These are phyloP conservation scores for Hypoxylon rubiginosum DNA, from an alignment of 2,329 filamentous ascomycete species.

Conservation along the genomic window DNA sequence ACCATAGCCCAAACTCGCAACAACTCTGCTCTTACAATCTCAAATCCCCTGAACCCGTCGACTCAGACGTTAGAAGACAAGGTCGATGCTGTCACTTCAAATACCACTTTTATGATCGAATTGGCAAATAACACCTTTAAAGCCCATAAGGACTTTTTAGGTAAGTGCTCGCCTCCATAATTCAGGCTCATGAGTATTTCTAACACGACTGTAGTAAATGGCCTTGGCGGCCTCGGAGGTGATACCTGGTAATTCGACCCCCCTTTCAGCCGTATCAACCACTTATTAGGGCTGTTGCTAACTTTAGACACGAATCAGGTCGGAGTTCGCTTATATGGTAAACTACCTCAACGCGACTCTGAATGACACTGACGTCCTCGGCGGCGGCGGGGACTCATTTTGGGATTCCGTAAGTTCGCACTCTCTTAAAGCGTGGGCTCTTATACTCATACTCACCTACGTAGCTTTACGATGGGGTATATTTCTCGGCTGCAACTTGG, in stretches of 20 bases:
- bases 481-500: slow-evolving; percentile 72
- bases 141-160: slow-evolving; percentile 58
- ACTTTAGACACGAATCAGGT: too few relatives aligned
- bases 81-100: slow-evolving; percentile 54
- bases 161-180: slow-evolving; percentile 23
- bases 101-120: slow-evolving; percentile 53
- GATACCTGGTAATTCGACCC: too few relatives aligned
- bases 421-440: background rate
- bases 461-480: slow-evolving; percentile 67
- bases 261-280: background rate
- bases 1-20: slow-evolving; percentile 62
- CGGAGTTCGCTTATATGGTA: slow-evolving; percentile 72
- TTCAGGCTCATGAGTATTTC: slow-evolving; percentile 8
- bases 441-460: slow-evolving; percentile 13
- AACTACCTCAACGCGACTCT: slow-evolving; percentile 68
- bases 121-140: slow-evolving; percentile 60
- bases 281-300: background rate
- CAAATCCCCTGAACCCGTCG: slow-evolving; percentile 52
- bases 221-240: slow-evolving; percentile 60
- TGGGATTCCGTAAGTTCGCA: slow-evolving; percentile 58
- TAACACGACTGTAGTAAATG: slow-evolving; percentile 44
- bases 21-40: slow-evolving; percentile 58
- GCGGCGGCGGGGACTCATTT: slow-evolving; percentile 58
- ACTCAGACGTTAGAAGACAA: slow-evolving; percentile 55
- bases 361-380: slow-evolving; percentile 67